These are phyloP conservation scores for Pichia insulana DNA, from an alignment of 805 yeast species.

Conservation along the genomic window DNA sequence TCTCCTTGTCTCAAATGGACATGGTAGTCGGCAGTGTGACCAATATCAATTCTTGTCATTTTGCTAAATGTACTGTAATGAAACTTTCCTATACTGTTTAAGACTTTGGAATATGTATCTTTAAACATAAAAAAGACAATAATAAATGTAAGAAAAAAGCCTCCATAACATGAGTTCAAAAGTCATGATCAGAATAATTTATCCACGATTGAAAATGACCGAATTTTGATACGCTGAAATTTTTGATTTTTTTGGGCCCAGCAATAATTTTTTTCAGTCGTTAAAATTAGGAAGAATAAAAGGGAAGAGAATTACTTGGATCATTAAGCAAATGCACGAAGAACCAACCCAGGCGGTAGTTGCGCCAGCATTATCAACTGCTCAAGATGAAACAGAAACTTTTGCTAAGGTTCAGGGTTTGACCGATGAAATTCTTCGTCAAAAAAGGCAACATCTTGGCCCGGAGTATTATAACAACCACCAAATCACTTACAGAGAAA, in stretches of 20 bases:
- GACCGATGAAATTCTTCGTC: conserved; percentile 14
- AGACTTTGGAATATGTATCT: neutral
- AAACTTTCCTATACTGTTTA: neutral
- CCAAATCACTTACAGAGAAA: conserved; percentile 19
- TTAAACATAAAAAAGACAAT: neutral
- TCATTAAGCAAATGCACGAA: neutral
- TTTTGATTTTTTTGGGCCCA: no score
- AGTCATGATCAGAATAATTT: no score
- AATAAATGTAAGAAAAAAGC: no score
- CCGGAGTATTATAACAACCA: conserved; percentile 23
- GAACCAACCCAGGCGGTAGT: conserved; percentile 7
- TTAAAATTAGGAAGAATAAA: no score
- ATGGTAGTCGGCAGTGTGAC: conserved; percentile 83
- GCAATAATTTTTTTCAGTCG: no score
- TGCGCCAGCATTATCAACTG: conserved; percentile 64
- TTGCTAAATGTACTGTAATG: neutral
- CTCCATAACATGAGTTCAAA: no score
- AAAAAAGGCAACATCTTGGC: conserved; percentile 20
- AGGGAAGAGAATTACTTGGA: no score
- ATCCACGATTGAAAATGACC: no score
- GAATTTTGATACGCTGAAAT: no score
- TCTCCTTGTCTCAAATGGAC: conserved; percentile 92
- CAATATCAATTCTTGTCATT: conserved; percentile 38
- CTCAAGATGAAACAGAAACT: conserved; percentile 54
- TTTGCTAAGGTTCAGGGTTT: conserved; percentile 32